phyloP scores from a whole-genome alignment of 306 rosid genomes.

The Canavalia ensiformis region DNA sequence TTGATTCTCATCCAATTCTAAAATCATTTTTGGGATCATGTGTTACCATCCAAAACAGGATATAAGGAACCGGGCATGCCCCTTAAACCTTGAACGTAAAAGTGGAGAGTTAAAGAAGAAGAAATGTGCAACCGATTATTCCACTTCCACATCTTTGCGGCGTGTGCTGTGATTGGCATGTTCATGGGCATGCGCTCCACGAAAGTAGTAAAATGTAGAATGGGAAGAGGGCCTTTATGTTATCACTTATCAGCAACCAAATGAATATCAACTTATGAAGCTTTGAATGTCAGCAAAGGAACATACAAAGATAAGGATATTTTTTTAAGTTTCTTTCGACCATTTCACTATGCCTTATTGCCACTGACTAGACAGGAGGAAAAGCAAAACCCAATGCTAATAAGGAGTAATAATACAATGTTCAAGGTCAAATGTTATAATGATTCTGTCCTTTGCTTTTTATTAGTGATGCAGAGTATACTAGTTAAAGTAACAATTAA shows the following conservation, averaged over 20 bases:
- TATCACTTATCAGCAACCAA: slow-evolving; percentile 8
- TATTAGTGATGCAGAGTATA: slow-evolving; percentile 4
- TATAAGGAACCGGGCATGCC: too few relatives aligned
- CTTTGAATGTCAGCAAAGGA: slow-evolving; percentile 39
- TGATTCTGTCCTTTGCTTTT: slow-evolving; percentile 38
- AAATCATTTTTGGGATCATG: too few relatives aligned
- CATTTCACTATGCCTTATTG: neutral
- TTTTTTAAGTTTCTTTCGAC: slow-evolving; percentile 31
- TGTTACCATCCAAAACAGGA: too few relatives aligned
- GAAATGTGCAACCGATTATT: slow-evolving; percentile 14
- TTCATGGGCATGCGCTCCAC: slow-evolving; percentile 32
- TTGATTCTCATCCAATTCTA: too few relatives aligned
- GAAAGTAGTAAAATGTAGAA: too few relatives aligned
- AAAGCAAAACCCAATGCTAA: slow-evolving; percentile 7
- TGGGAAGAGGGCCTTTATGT: neutral
- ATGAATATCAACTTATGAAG: slow-evolving; percentile 6
- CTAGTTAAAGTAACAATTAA: slow-evolving; percentile 37
- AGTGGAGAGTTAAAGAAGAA: neutral
- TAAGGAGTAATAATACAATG: slow-evolving; percentile 7
- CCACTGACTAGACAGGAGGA: neutral
- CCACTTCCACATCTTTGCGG: slow-evolving; percentile 34
- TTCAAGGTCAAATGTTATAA: slow-evolving; percentile 34
- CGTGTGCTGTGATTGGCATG: slow-evolving; percentile 21
- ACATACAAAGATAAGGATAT: neutral
- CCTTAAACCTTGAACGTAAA: neutral